Percentiles rank a stretch among this genome's conserved stretches.
phyloP scores from a whole-genome alignment of 1,284 basidiomycete genomes.

The Moesziomyces globuligerus region DNA sequence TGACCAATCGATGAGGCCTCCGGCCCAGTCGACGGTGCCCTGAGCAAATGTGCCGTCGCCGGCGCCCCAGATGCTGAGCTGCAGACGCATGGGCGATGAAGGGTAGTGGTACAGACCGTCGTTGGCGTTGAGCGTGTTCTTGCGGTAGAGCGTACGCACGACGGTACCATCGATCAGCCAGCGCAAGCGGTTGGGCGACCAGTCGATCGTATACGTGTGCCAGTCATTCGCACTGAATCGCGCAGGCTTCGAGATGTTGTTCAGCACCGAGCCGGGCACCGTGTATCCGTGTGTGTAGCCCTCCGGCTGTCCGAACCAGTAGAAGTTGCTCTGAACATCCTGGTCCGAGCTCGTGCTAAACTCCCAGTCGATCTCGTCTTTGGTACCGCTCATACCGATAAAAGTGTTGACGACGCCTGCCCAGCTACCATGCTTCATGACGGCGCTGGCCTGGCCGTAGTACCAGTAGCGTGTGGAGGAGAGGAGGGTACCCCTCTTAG shows the following conservation, averaged over 20 bases:
- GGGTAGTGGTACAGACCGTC: slow-evolving; percentile 49
- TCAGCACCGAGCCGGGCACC: slow-evolving; percentile 7
- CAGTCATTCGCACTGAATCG: slow-evolving; percentile 22
- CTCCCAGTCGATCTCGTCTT: slow-evolving; percentile 55
- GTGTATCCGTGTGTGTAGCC: slow-evolving; percentile 42
- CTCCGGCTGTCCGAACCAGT: slow-evolving; percentile 34
- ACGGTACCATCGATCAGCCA: slow-evolving; percentile 49
- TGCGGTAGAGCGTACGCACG: slow-evolving; percentile 48
- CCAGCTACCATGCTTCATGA: slow-evolving; percentile 43
- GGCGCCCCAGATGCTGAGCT: slow-evolving; percentile 53
- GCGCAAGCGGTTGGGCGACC: slow-evolving; percentile 45
- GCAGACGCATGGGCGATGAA: slow-evolving; percentile 42
- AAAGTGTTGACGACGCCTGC: slow-evolving; percentile 53
- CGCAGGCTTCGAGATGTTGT: slow-evolving; percentile 12
- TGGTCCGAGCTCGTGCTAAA: slow-evolving; percentile 26
- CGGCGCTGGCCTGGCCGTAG: slow-evolving; percentile 46
- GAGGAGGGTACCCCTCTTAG: slow-evolving; percentile 29
- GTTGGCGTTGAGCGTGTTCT: slow-evolving; percentile 21
- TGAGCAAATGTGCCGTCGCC: slow-evolving; percentile 34
- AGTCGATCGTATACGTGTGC: slow-evolving; percentile 53
- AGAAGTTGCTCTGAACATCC: slow-evolving; percentile 46
- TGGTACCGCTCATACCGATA: slow-evolving; percentile 42
- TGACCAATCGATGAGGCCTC: slow-evolving; percentile 53
- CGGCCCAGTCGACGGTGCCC: slow-evolving; percentile 50
- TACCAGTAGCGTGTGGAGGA: slow-evolving; percentile 47